Base-by-base conservation (phyloP, 768 basidiomycete genomes). In the Mycena metata region DNA sequence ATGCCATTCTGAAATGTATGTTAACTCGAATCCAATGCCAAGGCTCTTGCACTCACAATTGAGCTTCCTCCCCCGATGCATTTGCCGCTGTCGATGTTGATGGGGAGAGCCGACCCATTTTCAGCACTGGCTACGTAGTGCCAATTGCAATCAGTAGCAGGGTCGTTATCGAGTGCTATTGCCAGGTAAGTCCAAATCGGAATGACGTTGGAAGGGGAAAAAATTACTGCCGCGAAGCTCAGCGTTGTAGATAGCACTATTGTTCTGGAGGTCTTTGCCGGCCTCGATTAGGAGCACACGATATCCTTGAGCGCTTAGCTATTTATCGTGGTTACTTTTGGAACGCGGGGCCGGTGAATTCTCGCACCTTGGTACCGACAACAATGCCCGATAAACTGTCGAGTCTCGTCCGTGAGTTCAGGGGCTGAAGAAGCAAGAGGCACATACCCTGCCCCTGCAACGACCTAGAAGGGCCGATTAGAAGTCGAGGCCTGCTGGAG, bases 71-170 rank as follows among this genome's bases (percentile, higher is more conserved):
- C 69, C 2, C 65, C 69, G 7, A 70, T 17, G 10, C 69, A 70
- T 17, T 66, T 70, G 43, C 69, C 69, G 35, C 55, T 66, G 61
- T 70, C 69, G 64, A 70, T 66, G 13, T 35, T 57, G 5, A 60
- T 46, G 30, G 69, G 54, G 11, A 70, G 47, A 10, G 59, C 46
- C 6, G 69, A 56, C 2, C 69, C 69, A 49, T 70, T 66, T 3
- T 43, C 39, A 58, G 49, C 51, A 30, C 49, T 61, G 54, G 35
- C 69, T 16, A 47, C 36, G 33, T 70, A 70, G 33, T 70, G 64
- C 69, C 69, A 70, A 42, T 70, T 70, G 65, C 69, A 70, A 49
- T 66, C 64, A 19, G 69, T 70, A 3, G 51, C 52, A n/a, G 59
- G 59, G 55, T 70, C 42, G 43, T 66, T 21, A 36, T 63, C 55